phyloP scores from a whole-genome alignment of 768 basidiomycete species.

The Amanita rimosa region DNA sequence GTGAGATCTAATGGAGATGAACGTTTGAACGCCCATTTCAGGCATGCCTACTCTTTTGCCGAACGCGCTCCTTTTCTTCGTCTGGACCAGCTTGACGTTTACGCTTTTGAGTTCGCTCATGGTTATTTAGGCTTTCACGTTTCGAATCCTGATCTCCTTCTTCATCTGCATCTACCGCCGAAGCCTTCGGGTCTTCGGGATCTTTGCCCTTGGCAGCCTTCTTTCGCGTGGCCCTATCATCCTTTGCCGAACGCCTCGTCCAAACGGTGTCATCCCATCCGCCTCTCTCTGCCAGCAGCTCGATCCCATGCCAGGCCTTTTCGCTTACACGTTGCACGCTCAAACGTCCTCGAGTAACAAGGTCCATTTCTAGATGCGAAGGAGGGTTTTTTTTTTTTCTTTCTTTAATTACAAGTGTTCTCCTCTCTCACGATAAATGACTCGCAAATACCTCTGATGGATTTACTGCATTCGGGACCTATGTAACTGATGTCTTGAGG shows the following conservation, averaged over 20 bases:
- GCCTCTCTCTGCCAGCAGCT: conserved; percentile 52
- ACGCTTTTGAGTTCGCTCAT: not conserved
- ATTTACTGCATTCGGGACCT: conserved; percentile 43
- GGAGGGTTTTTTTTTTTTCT: no score
- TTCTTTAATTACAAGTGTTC: not conserved
- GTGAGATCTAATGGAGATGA: not conserved
- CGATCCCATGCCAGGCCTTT: conserved; percentile 53
- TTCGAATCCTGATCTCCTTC: not conserved
- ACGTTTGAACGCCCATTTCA: not conserved
- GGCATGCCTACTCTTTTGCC: not conserved
- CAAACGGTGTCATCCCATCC: conserved; percentile 49
- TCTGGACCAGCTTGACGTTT: not conserved
- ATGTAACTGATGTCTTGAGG: conserved; percentile 60
- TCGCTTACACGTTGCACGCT: conserved; percentile 77
- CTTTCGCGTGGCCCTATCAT: not conserved
- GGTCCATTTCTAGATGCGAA: conserved; percentile 70
- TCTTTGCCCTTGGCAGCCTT: not conserved
- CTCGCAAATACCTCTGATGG: conserved; percentile 53
- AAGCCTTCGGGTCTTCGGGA: not conserved
- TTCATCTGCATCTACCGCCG: not conserved
- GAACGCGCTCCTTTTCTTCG: not conserved
- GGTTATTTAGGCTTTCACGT: not conserved
- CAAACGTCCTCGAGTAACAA: conserved; percentile 71
- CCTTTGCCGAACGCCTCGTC: not conserved
- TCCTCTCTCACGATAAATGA: not conserved